Base-by-base conservation (phyloP, 345 rosid species). In the Ceriops tagal region DNA sequence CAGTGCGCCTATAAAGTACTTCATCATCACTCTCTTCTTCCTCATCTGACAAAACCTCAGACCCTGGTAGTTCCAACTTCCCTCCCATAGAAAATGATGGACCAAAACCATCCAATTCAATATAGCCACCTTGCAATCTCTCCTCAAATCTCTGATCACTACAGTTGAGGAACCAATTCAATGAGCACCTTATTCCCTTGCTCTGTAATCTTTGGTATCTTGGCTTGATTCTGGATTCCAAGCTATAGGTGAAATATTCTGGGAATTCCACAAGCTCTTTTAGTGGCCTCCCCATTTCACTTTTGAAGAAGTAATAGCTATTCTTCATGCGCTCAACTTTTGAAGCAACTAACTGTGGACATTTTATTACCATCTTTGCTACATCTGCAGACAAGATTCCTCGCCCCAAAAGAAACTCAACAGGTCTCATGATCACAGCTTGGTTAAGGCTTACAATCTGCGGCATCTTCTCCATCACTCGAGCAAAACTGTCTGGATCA, bases 71-170 rank as follows among this genome's bases (percentile, higher is more conserved):
- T 58, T 80, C 88, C 34, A 93, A 65, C 75, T 75, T 91, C 73
- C 98, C 98, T n/a, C 98, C 98, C 80, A 88, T 78, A 34, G 61
- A 73, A 22, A 91, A 93, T 3, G 72, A 72, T 9, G 97, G 97
- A 71, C 95, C 95, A 34, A 49, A 68, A 46, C 66, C 78, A 70
- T 91, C 97, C 2, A 85, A 68, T 76, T 93, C 97, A n/a, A 89
- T 79, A 66, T 77, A 89, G 76, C 86, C 85, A 62, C 88, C 90
- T 73, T 74, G 88, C 74, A 91, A 65, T 61, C 95, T 80, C 76
- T 89, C 96, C 74, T 91, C 97, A 63, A 91, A 93, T 83, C 97
- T 89, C 79, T 83, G 89, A 74, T 93, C 97, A 59, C 97, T 93
- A 61, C 97, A 93, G 66, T 91, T 93, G 15, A 93, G 88, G 78